Conservation (phyloP, 768 basidiomycete species). For the Trametopsis cervina region DNA sequence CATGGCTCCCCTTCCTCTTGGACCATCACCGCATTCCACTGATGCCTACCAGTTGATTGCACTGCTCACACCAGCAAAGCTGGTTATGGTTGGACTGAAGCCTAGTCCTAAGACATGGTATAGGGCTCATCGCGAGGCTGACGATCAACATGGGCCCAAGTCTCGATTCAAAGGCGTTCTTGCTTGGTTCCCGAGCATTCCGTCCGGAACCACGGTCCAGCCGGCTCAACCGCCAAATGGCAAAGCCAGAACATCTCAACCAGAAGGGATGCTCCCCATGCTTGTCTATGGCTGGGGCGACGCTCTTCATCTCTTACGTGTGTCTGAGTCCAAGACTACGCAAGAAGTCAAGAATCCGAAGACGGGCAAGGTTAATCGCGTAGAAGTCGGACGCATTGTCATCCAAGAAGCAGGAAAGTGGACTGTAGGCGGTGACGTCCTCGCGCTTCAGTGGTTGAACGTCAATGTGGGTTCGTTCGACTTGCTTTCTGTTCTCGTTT, state of each 20-base stretch:
- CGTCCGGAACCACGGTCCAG: conserved; percentile 13
- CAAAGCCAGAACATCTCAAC: conserved; percentile 10
- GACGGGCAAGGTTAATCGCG: conserved; percentile 50
- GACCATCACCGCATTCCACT: conserved; percentile 62
- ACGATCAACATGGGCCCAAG: conserved; percentile 32
- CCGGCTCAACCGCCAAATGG: conserved; percentile 15
- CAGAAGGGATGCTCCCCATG: conserved; percentile 42
- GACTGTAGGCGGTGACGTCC: conserved; percentile 52
- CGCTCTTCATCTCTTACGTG: conserved; percentile 53
- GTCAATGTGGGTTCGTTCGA: conserved; percentile 59
- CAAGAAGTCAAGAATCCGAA: conserved; percentile 45
- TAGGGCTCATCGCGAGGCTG: conserved; percentile 52
- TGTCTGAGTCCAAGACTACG: conserved; percentile 52
- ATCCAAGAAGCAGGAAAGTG: conserved; percentile 57
- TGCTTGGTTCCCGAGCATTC: conserved; percentile 77
- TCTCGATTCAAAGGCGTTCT: conserved; percentile 54
- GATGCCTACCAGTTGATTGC: conserved; percentile 80
- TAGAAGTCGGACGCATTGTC: conserved; percentile 59
- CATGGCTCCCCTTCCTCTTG: conserved; percentile 78
- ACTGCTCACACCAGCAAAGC: conserved; percentile 81
- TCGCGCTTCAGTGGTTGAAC: conserved; percentile 86
- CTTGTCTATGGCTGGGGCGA: conserved; percentile 85
- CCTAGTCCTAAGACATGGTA: conserved; percentile 93
- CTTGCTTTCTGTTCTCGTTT: not conserved
- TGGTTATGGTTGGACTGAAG: conserved; percentile 89